phyloP scores from a whole-genome alignment of 2,329 filamentous ascomycete genomes.

The Fusarium mangiferae region DNA sequence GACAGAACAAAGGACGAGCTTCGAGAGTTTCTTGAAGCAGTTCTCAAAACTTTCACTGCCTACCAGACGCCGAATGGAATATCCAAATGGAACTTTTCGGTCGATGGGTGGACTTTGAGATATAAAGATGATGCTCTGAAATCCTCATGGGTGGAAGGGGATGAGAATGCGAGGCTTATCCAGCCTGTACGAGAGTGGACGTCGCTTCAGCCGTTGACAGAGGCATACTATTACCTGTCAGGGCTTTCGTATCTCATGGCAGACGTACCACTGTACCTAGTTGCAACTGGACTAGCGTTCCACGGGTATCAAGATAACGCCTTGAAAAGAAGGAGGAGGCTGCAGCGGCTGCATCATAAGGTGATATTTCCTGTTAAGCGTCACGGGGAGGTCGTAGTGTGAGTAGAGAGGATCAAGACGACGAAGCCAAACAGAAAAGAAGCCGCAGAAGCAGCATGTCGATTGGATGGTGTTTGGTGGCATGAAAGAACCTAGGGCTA shows the following conservation, averaged over 20 bases:
- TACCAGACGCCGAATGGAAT: constrained; percentile 5
- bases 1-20: constrained; percentile 18
- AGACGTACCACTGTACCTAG: background rate
- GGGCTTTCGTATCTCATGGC: constrained; percentile 9
- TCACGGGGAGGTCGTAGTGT: background rate
- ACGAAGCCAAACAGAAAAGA: background rate
- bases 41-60: constrained; percentile 11
- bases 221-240: constrained; percentile 19
- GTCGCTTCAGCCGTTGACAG: background rate
- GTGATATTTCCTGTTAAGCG: background rate
- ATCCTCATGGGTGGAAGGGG: background rate
- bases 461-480: background rate
- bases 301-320: constrained; percentile 4
- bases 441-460: background rate
- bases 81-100: constrained; percentile 9
- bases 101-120: constrained; percentile 14
- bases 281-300: background rate
- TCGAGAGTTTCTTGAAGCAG: constrained; percentile 8
- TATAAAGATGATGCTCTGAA: background rate
- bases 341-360: constrained; percentile 3
- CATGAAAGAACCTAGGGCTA: background rate
- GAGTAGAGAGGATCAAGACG: background rate
- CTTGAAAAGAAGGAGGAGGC: background rate
- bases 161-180: background rate
- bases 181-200: background rate